phyloP scores from a whole-genome alignment of 1,284 basidiomycete genomes.

The Microbotryomycetes sp. region DNA sequence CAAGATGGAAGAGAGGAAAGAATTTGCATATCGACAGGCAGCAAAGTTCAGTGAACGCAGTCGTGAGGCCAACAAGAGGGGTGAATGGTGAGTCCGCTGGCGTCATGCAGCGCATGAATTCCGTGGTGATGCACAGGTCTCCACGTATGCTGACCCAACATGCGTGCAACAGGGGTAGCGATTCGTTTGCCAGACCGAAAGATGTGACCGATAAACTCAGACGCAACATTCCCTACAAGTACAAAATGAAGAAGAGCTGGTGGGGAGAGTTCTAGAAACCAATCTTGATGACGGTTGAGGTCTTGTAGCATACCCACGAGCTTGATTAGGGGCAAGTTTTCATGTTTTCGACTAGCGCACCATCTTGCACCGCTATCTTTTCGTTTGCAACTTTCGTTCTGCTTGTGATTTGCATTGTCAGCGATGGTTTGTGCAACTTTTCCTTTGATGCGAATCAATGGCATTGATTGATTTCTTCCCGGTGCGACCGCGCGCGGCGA shows the following conservation, averaged over 20 bases:
- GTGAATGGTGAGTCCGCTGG: constrained; percentile 16
- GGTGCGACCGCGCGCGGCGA: too few relatives aligned
- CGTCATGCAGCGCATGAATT: constrained; percentile 5
- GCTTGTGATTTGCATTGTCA: too few relatives aligned
- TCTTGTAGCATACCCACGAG: too few relatives aligned
- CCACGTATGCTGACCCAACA: too few relatives aligned
- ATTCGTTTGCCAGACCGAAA: constrained; percentile 33
- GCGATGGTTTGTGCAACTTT: too few relatives aligned
- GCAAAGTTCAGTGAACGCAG: constrained; percentile 30
- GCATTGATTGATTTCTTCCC: too few relatives aligned
- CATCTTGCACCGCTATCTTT: too few relatives aligned
- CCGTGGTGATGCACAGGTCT: constrained; percentile 1
- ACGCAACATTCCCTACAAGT: constrained; percentile 37
- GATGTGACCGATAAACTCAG: constrained; percentile 35
- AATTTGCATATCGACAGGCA: constrained; percentile 26
- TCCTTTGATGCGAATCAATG: too few relatives aligned
- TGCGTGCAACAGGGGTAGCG: constrained; percentile 13
- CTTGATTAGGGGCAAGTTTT: too few relatives aligned
- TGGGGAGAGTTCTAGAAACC: constrained; percentile 29
- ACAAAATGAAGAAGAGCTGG: constrained; percentile 21
- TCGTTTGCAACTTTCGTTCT: too few relatives aligned
- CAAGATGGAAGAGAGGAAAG: constrained; percentile 20
- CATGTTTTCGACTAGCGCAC: too few relatives aligned
- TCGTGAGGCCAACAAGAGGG: constrained; percentile 26
- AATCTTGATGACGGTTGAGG: too few relatives aligned